Percentiles rank a stretch among this genome's conserved stretches.
These are phyloP conservation scores for Mimosa bimucronata DNA, from an alignment of 306 rosid species.

Conservation along the genomic window DNA sequence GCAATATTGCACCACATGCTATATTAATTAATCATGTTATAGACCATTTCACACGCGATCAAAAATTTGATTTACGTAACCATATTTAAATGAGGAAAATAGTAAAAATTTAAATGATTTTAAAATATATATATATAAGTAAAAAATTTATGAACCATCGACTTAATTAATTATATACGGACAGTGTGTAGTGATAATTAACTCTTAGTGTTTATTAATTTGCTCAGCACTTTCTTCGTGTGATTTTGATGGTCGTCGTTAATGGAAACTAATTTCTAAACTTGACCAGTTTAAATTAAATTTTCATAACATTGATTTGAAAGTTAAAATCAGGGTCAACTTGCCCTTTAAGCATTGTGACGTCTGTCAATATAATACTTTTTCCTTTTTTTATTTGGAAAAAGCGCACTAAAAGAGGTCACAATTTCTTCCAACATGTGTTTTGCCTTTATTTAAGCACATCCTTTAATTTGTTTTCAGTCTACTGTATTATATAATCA, in stretches of 20 bases:
- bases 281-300: no score
- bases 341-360: not conserved
- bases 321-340: not conserved
- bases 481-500: not conserved
- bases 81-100: no score
- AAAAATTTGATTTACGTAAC: no score
- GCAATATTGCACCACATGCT: not conserved
- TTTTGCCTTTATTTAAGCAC: not conserved
- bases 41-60: not conserved
- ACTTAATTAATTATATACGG: no score
- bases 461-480: not conserved
- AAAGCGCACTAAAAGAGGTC: not conserved
- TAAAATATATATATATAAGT: no score
- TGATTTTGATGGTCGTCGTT: no score
- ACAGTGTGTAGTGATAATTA: no score
- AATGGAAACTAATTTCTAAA: not conserved
- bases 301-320: not conserved
- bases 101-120: no score
- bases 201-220: no score
- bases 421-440: not conserved
- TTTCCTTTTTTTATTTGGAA: not conserved
- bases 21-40: not conserved
- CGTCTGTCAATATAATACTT: not conserved
- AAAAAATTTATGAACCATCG: no score
- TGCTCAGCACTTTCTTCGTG: no score